Conservation (phyloP, 345 rosid species). For the Moricandia arvensis region DNA sequence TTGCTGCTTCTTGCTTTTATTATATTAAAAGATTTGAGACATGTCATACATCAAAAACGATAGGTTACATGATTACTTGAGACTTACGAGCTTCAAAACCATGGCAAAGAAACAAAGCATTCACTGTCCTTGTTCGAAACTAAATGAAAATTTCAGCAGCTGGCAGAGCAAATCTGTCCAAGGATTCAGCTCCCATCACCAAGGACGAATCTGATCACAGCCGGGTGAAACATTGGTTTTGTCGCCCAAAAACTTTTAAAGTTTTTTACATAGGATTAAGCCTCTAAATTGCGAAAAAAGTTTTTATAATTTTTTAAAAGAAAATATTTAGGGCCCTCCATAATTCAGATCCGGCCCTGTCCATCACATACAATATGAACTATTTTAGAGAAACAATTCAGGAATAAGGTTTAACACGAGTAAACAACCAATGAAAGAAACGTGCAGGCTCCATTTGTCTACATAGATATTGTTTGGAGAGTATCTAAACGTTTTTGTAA, state of each 20-base stretch:
- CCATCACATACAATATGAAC: neutral
- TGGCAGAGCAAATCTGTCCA: neutral
- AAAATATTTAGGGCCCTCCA: no score
- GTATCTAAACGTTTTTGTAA: constrained; percentile 7
- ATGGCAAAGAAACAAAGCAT: neutral
- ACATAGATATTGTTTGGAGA: constrained; percentile 20
- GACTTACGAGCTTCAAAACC: neutral
- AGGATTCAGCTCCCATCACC: neutral
- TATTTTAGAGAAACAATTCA: neutral
- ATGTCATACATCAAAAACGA: neutral
- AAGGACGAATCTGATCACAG: no score
- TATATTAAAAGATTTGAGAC: neutral
- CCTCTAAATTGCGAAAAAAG: no score
- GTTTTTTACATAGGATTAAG: no score
- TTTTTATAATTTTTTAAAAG: no score
- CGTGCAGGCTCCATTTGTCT: constrained; percentile 27
- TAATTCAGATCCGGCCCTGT: no score
- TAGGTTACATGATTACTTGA: neutral
- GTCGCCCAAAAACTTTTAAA: no score
- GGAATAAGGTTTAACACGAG: neutral
- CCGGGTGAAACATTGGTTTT: no score
- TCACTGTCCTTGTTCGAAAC: neutral
- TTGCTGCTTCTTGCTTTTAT: neutral
- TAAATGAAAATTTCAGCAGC: neutral
- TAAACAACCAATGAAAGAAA: constrained; percentile 16